Evolutionary conservation across 192 early-diverging fungal genomes (phyloP).

Genomic region (Podila epicladia): DNA sequence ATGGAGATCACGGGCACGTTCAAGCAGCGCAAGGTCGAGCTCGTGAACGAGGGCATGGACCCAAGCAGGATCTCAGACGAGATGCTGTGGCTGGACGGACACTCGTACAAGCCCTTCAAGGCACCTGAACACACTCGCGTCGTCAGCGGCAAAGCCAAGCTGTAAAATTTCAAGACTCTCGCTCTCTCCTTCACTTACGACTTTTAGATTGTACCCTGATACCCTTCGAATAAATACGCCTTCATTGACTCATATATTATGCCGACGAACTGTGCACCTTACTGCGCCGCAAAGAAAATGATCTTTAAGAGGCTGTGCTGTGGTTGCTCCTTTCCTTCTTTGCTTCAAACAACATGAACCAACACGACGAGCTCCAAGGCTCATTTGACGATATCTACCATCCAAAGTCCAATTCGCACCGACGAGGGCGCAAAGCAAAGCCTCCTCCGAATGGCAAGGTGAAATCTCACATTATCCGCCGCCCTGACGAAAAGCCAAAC

Average conservation of each 20-base stretch:
- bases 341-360: no score
- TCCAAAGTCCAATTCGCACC: neutral
- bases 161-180: conserved; percentile 7
- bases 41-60: conserved; percentile 61
- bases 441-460: neutral
- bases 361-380: neutral
- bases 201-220: no score
- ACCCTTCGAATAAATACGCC: no score
- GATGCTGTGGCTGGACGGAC: conserved; percentile 56
- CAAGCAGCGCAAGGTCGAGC: conserved; percentile 61
- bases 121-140: conserved; percentile 23
- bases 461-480: neutral
- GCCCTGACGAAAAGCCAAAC: neutral
- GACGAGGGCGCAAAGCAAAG: neutral
- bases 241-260: no score
- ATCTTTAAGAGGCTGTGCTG: no score
- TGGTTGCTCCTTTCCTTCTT: no score
- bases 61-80: conserved; percentile 48
- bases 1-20: conserved; percentile 66
- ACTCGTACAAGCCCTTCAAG: conserved; percentile 58
- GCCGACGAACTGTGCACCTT: no score
- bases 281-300: no score
- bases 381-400: neutral
- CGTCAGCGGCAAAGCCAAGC: conserved; percentile 38
- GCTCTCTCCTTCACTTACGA: no score